phyloP scores from a whole-genome alignment of 768 basidiomycete genomes.

The Cytidiella melzeri region DNA sequence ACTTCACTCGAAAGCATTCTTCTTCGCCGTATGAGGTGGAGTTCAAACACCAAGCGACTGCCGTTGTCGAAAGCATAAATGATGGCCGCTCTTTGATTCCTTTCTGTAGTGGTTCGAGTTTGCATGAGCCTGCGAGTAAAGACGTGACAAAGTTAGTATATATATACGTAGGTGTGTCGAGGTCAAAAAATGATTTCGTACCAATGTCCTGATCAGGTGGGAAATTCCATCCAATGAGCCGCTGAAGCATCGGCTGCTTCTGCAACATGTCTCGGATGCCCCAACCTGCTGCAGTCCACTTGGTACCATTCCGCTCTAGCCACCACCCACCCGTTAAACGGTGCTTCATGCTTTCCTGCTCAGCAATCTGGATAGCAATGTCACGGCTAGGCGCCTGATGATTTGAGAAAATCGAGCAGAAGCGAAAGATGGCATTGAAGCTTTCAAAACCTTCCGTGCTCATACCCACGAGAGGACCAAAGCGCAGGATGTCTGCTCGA shows the following conservation, averaged over 20 bases:
- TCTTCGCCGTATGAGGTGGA: too few species aligned
- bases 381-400: conserved; percentile 31
- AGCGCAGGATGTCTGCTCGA: conserved; percentile 13
- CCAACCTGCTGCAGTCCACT: conserved; percentile 13
- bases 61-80: too few species aligned
- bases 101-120: too few species aligned
- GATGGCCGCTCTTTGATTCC: too few species aligned
- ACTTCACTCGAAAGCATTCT: too few species aligned
- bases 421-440: conserved; percentile 37
- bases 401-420: conserved; percentile 36
- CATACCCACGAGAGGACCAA: conserved; percentile 26
- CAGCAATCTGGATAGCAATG: conserved; percentile 13
- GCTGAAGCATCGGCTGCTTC: conserved; percentile 15
- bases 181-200: not conserved
- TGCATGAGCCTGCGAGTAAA: too few species aligned
- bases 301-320: not conserved
- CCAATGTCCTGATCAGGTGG: too few species aligned
- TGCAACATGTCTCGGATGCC: conserved; percentile 13
- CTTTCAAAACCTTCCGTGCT: conserved; percentile 36
- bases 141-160: too few species aligned
- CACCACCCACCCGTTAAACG: conserved; percentile 20
- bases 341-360: conserved; percentile 21
- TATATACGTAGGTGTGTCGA: not conserved
- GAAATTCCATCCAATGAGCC: conserved; percentile 17
- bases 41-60: too few species aligned